Base-by-base conservation (phyloP, 371 early-diverging fungal species). In the Encephalitozoon cuniculi region DNA sequence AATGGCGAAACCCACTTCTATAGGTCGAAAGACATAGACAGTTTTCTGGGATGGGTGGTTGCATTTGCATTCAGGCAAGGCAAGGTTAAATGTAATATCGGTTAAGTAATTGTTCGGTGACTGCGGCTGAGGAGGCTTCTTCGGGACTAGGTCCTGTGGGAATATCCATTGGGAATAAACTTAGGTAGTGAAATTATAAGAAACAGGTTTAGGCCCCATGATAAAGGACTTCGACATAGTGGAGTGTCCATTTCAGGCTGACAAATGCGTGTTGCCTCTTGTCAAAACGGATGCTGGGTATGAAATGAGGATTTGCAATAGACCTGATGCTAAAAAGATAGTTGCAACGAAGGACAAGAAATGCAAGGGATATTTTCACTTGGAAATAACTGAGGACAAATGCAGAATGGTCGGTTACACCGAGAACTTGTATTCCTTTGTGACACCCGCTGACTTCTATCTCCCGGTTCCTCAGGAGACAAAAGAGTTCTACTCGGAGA, bases 1-100 rank as follows among this genome's bases (percentile, higher is more conserved):
- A 41, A 63, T 26, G 78, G 53, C 18, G 74, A 46, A 6, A 68
- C 46, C 25, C 30, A 55, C 18, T 73, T 73, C 39, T 78, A 59
- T 43, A 78, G 59, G 41, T 7, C 53, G 2, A 49, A 74, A 2
- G 46, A 51, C 41, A 21, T 69, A 41, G 52, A 39, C 15, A 49
- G 40, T 8, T 78, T 71, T 65, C 41, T 78, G 6, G 64, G 52
- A 46, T 78, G 78, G 78, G 39, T 71, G 5, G 32, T 78, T 30
- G 63, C 74, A 52, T 55, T 71, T 69, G 49, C 26, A 26, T 68
- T 78, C 37, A 55, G 74, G 68, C 46, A 66, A 41, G 71, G 73
- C 12, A 41, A 43, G 54, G 37, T 73, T 4, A n/a, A 21, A 25
- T 46, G 64, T 28, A 52, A 73, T 46, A 73, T 73, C 25, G 71